These are phyloP conservation scores for Aspergillus sclerotioniger DNA, from an alignment of 495 filamentous ascomycete genomes.

Conservation along the genomic window DNA sequence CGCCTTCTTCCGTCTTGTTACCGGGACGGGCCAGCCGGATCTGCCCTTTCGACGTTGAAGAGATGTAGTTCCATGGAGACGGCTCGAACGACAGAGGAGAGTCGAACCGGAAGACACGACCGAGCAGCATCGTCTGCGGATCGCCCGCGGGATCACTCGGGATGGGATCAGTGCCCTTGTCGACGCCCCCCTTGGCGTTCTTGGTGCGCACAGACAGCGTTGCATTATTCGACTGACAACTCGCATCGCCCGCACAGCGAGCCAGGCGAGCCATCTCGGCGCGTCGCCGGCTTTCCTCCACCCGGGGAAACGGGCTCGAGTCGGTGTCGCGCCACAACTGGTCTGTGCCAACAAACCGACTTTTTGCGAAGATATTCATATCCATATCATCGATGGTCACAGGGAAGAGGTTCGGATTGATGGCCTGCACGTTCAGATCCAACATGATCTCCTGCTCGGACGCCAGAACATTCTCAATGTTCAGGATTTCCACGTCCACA, in stretches of 20 bases:
- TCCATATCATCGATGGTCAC: slow-evolving; percentile 81
- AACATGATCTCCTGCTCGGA: slow-evolving; percentile 96
- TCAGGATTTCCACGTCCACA: slow-evolving; percentile 67
- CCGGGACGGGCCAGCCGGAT: slow-evolving; percentile 78
- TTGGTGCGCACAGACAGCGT: slow-evolving; percentile 6
- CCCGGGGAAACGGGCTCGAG: slow-evolving; percentile 30
- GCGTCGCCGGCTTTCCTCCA: slow-evolving; percentile 36
- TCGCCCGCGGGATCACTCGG: slow-evolving; percentile 60
- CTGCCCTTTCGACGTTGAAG: slow-evolving; percentile 71
- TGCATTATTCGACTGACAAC: slow-evolving; percentile 21
- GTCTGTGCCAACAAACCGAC: slow-evolving; percentile 75
- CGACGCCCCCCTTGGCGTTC: slow-evolving; percentile 43
- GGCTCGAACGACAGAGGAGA: slow-evolving; percentile 83
- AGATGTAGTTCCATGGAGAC: slow-evolving; percentile 70
- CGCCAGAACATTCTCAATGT: slow-evolving; percentile 84
- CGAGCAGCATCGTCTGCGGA: slow-evolving; percentile 82
- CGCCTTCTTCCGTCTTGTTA: slow-evolving; percentile 83
- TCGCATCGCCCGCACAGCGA: slow-evolving; percentile 25
- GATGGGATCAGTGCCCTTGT: slow-evolving; percentile 72
- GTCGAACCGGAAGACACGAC: slow-evolving; percentile 82
- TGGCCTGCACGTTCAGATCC: slow-evolving; percentile 80
- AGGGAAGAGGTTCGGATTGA: slow-evolving; percentile 88
- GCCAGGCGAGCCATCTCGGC: slow-evolving; percentile 32
- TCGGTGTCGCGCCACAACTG: slow-evolving; percentile 63
- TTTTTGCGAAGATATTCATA: slow-evolving; percentile 90